phyloP scores from a whole-genome alignment of 202 grass and related monocot genomes.

The Schoenoplectus tabernaemontani region DNA sequence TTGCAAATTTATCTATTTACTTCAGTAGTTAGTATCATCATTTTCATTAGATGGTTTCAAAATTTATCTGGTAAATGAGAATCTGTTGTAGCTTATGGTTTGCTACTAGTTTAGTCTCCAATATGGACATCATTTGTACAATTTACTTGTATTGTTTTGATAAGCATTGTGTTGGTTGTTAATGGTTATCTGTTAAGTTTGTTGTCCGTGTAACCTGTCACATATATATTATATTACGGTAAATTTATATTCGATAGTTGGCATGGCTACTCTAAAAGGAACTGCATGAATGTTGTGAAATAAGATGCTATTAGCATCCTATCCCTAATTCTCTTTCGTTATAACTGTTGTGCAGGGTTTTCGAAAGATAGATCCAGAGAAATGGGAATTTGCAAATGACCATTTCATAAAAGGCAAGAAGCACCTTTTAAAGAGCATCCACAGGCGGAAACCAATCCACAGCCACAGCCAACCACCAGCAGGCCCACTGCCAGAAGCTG shows the following conservation, averaged over 20 bases:
- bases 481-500: slow-evolving; percentile 40
- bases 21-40: neutral
- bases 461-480: slow-evolving; percentile 70
- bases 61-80: neutral
- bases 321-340: neutral
- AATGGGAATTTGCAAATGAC: slow-evolving; percentile 93
- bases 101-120: neutral
- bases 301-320: neutral
- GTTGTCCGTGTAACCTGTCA: neutral
- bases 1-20: neutral
- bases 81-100: neutral
- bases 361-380: slow-evolving; percentile 80
- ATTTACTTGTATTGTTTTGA: neutral
- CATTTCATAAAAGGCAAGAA: slow-evolving; percentile 81
- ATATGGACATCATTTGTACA: neutral
- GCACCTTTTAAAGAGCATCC: slow-evolving; percentile 77
- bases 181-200: neutral
- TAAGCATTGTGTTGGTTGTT: neutral
- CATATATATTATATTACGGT: neutral
- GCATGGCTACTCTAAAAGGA: neutral
- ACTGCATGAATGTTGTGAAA: neutral
- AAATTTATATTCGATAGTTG: neutral
- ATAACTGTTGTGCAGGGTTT: slow-evolving; percentile 57
- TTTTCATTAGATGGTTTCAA: neutral
- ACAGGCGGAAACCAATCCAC: slow-evolving; percentile 90